A percentile compares a stretch with the other conserved stretches of the same genome.
phyloP scores from a whole-genome alignment of 257 asterid genomes.

The Solanum ossicruentum region DNA sequence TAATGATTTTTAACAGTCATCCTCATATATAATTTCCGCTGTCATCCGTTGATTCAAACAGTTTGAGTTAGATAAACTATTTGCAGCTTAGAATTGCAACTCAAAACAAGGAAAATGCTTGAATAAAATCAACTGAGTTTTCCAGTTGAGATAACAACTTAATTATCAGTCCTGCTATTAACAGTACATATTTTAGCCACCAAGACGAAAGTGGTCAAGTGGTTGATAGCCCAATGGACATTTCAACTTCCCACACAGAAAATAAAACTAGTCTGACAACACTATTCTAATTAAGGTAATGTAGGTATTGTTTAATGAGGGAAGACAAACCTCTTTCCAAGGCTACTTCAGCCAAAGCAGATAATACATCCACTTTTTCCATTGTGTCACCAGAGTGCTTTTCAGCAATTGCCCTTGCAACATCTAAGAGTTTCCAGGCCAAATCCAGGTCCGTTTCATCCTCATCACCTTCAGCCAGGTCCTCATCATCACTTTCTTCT shows the following conservation, averaged over 20 bases:
- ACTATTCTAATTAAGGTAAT: not conserved
- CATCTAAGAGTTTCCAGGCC: conserved; percentile 98
- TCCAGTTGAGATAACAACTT: not conserved
- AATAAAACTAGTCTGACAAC: not conserved
- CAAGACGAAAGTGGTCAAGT: not conserved
- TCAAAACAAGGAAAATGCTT: not conserved
- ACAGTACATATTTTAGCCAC: not conserved
- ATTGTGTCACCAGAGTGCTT: conserved; percentile 57
- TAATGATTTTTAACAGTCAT: not conserved
- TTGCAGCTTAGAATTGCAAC: not conserved
- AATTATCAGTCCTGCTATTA: not conserved
- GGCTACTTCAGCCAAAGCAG: conserved; percentile 94
- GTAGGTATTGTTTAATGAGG: not conserved
- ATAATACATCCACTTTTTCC: conserved; percentile 88
- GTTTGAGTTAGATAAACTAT: not conserved
- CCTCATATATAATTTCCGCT: not conserved
- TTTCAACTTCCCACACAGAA: not conserved
- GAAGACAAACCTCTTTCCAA: conserved; percentile 75
- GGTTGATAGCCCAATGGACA: not conserved
- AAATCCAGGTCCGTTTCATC: conserved; percentile 97
- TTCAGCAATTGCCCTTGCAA: conserved; percentile 92
- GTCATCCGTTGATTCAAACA: not conserved
- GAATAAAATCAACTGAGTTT: not conserved
- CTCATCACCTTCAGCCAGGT: conserved; percentile 71
- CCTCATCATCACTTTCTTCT: conserved; percentile 58